Conservation (phyloP, 495 filamentous ascomycete genomes). For the Trichoderma asperelloides region DNA sequence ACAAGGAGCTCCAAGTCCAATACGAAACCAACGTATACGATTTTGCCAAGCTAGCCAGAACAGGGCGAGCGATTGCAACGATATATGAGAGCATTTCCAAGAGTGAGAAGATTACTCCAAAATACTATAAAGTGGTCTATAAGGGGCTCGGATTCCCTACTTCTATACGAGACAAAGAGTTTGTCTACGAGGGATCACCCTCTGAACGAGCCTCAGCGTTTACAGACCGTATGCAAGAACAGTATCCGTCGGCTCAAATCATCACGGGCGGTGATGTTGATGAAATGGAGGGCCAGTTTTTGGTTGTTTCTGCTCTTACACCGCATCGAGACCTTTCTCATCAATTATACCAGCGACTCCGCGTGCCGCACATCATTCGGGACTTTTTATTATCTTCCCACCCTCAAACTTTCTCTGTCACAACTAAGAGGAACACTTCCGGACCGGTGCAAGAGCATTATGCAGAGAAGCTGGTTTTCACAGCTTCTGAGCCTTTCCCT, state of each 20-base stretch:
- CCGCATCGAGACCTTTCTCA: conserved; percentile 74
- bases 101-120: conserved; percentile 63
- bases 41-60: conserved; percentile 80
- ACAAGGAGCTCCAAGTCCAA: conserved; percentile 80
- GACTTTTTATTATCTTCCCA: conserved; percentile 75
- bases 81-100: conserved; percentile 84
- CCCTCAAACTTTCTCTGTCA: conserved; percentile 64
- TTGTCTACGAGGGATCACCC: conserved; percentile 76
- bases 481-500: conserved; percentile 77
- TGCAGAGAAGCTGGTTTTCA: conserved; percentile 81
- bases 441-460: conserved; percentile 60
- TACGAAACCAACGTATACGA: conserved; percentile 88
- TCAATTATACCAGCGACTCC: conserved; percentile 78
- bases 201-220: conserved; percentile 72
- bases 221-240: conserved; percentile 85
- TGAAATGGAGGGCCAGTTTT: conserved; percentile 82
- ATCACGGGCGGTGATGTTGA: conserved; percentile 60
- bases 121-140: conserved; percentile 90
- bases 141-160: conserved; percentile 83
- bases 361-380: conserved; percentile 70
- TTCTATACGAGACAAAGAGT: conserved; percentile 79
- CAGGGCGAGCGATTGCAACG: conserved; percentile 84
- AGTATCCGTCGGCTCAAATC: conserved; percentile 82
- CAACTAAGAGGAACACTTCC: conserved; percentile 54
- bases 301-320: conserved; percentile 73